phyloP scores from a whole-genome alignment of 2,329 filamentous ascomycete genomes.

The Coniosporium tulheliwenetii region DNA sequence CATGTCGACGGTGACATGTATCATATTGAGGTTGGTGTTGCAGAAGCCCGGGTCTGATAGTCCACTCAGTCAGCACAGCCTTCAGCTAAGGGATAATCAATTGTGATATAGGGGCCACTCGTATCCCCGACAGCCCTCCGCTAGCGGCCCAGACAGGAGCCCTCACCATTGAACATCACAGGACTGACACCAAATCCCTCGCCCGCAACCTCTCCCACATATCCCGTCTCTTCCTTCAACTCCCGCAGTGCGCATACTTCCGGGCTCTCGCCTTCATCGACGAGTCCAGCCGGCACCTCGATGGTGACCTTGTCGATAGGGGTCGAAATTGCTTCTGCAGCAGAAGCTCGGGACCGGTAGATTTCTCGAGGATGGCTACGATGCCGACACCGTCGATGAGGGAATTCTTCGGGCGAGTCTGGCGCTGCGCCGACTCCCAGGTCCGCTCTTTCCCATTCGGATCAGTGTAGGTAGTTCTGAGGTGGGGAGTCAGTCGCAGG shows the following conservation, averaged over 20 bases:
- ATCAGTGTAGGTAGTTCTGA: slow-evolving; percentile 38
- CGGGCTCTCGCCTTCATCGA: slow-evolving; percentile 41
- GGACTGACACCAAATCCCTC: slow-evolving; percentile 21
- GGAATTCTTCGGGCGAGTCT: slow-evolving; percentile 44
- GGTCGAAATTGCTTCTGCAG: slow-evolving; percentile 36
- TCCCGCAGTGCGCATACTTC: slow-evolving; percentile 41
- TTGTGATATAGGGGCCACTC: background rate
- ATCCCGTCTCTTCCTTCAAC: slow-evolving; percentile 47
- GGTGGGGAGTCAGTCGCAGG: background rate
- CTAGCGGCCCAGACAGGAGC: no score
- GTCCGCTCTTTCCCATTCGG: slow-evolving; percentile 41
- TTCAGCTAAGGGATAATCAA: no score
- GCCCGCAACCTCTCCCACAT: slow-evolving; percentile 30
- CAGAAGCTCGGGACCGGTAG: background rate
- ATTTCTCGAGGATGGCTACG: slow-evolving; percentile 44
- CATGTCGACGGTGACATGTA: slow-evolving; percentile 61
- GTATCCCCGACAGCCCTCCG: no score
- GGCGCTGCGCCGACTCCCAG: slow-evolving; percentile 62
- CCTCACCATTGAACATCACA: slow-evolving; percentile 27
- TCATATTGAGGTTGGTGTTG: slow-evolving; percentile 37
- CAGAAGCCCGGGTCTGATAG: slow-evolving; percentile 24
- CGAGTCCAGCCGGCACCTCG: slow-evolving; percentile 44
- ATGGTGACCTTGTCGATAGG: slow-evolving; percentile 42
- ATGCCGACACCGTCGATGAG: slow-evolving; percentile 62
- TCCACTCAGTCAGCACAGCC: background rate